Conservation (phyloP, 495 filamentous ascomycete species). For the Saxophila tyrrhenica region DNA sequence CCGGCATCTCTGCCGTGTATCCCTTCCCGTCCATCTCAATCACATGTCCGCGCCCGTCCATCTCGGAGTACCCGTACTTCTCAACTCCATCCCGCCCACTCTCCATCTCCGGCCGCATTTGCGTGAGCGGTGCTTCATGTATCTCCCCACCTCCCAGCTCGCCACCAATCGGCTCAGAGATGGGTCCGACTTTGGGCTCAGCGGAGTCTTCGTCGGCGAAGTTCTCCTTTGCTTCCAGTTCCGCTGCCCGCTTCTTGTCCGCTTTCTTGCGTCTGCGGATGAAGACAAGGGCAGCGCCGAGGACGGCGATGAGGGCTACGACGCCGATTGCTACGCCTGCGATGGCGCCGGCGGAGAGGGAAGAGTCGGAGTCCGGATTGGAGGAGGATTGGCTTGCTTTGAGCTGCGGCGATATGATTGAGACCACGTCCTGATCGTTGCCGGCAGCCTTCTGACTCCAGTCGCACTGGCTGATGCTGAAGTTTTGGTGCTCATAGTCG, state of each 20-base stretch:
- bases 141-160: slow-evolving; percentile 8
- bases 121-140: slow-evolving; percentile 16
- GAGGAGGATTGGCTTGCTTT: neutral
- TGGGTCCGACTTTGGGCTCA: slow-evolving; percentile 5
- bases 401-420: neutral
- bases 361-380: neutral
- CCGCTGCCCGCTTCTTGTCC: slow-evolving; percentile 6
- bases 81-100: neutral
- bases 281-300: slow-evolving; percentile 4
- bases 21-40: neutral
- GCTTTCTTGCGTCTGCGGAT: slow-evolving; percentile 6
- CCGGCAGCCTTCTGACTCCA: neutral
- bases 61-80: slow-evolving; percentile 16
- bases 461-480: slow-evolving; percentile 8
- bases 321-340: slow-evolving; percentile 34
- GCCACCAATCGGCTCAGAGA: slow-evolving; percentile 9
- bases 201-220: neutral
- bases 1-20: neutral
- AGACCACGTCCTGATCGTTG: neutral
- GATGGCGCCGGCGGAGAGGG: slow-evolving; percentile 17
- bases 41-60: slow-evolving; percentile 9
- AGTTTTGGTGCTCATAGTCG: slow-evolving; percentile 24
- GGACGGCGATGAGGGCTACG: slow-evolving; percentile 28
- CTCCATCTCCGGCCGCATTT: slow-evolving; percentile 17
- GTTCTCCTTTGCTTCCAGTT: slow-evolving; percentile 19